A percentile compares a stretch with the other conserved stretches of the same genome.
These are phyloP conservation scores for Dendrobium huoshanense DNA, from an alignment of 106 monocot genomes.

Conservation along the genomic window DNA sequence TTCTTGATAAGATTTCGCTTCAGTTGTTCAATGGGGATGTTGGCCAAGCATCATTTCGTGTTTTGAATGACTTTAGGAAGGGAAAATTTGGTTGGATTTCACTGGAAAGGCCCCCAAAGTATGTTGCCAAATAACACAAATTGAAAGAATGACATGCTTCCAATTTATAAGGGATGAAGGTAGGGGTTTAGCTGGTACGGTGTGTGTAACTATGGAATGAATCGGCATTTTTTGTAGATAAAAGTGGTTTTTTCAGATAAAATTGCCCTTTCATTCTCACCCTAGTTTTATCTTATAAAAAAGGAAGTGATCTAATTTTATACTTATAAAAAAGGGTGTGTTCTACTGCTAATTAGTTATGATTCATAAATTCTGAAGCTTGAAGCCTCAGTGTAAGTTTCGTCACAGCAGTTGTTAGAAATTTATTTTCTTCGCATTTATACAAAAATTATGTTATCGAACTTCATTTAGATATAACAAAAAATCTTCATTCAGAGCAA, in stretches of 20 bases:
- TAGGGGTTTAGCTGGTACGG: neutral
- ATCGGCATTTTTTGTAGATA: too few relatives aligned
- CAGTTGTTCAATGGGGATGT: conserved; percentile 84
- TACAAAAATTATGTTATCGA: neutral
- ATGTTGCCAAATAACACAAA: neutral
- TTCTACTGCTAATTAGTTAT: too few relatives aligned
- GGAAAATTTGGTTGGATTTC: conserved; percentile 95
- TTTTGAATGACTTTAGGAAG: conserved; percentile 84
- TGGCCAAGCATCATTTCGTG: conserved; percentile 72
- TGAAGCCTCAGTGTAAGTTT: too few relatives aligned
- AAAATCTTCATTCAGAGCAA: neutral
- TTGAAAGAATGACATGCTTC: neutral
- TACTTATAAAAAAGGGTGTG: too few relatives aligned
- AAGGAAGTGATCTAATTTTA: too few relatives aligned
- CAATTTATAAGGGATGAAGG: neutral
- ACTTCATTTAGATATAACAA: neutral
- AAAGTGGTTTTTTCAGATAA: too few relatives aligned
- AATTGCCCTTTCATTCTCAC: too few relatives aligned
- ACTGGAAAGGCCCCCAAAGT: conserved; percentile 76
- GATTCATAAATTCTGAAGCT: too few relatives aligned
- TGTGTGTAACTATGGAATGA: neutral
- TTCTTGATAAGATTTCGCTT: conserved; percentile 70
- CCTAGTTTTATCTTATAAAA: too few relatives aligned
- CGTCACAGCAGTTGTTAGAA: too few relatives aligned
- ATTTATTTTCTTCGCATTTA: neutral